phyloP scores from a whole-genome alignment of 768 basidiomycete species.

The Pulveroboletus sp. region DNA sequence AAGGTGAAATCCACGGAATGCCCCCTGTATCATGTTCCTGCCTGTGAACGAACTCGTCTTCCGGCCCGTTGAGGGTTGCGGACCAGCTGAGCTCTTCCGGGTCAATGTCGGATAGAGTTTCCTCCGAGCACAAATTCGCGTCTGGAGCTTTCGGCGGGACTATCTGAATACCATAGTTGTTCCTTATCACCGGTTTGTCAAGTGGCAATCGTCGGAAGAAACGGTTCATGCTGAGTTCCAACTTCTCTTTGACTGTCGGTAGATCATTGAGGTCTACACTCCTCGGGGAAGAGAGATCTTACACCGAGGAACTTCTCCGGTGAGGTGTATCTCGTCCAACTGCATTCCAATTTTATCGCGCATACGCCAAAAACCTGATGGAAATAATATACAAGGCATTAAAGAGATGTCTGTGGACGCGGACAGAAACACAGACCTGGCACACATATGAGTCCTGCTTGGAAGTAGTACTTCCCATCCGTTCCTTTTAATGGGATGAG shows the following conservation, averaged over 20 bases:
- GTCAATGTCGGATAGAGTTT: conserved; percentile 37
- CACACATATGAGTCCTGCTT: conserved; percentile 67
- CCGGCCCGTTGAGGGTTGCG: conserved; percentile 49
- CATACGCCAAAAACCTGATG: conserved; percentile 72
- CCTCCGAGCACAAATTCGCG: conserved; percentile 4
- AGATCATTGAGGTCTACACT: not conserved
- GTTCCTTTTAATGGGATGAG: conserved; percentile 38
- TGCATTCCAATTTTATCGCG: conserved; percentile 72
- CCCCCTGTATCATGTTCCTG: conserved; percentile 16
- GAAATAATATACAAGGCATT: not conserved
- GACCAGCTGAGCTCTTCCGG: conserved; percentile 69
- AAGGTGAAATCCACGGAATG: conserved; percentile 28
- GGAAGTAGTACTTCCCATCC: conserved; percentile 73
- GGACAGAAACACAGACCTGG: conserved; percentile 43
- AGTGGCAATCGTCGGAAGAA: conserved; percentile 67
- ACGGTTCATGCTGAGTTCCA: conserved; percentile 61
- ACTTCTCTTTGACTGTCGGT: conserved; percentile 55
- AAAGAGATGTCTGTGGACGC: not conserved
- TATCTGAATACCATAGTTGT: conserved; percentile 58
- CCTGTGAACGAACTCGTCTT: conserved; percentile 39
- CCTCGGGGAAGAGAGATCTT: conserved; percentile 20
- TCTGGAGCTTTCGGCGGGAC: conserved; percentile 21
- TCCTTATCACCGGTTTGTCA: conserved; percentile 68
- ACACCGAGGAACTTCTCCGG: conserved; percentile 72
- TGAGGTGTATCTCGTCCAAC: conserved; percentile 64